phyloP scores from a whole-genome alignment of 352 stramenopile genomes.

The Peronospora farinosa region DNA sequence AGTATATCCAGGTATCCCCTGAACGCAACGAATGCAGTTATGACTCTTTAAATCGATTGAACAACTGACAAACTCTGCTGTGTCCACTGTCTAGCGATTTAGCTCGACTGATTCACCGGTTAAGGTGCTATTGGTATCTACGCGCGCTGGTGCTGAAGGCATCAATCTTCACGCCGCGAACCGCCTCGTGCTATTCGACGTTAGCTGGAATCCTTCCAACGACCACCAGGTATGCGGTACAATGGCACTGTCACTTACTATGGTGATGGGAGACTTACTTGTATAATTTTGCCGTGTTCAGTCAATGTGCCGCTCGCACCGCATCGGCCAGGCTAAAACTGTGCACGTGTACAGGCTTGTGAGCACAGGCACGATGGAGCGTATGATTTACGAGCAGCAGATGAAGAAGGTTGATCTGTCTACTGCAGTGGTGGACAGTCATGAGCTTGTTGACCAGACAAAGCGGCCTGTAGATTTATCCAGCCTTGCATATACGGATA shows the following conservation, averaged over 20 bases:
- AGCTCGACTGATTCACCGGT: slow-evolving; percentile 47
- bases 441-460: slow-evolving; percentile 13
- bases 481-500: neutral
- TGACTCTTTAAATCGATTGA: neutral
- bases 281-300: slow-evolving; percentile 23
- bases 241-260: neutral
- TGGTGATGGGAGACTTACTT: neutral
- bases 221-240: slow-evolving; percentile 67
- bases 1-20: slow-evolving; percentile 65
- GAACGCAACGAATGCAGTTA: neutral
- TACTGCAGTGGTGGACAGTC: slow-evolving; percentile 65
- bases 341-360: slow-evolving; percentile 91
- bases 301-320: slow-evolving; percentile 90
- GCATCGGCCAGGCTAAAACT: slow-evolving; percentile 84
- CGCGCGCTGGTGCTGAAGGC: slow-evolving; percentile 74
- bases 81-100: slow-evolving; percentile 38
- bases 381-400: slow-evolving; percentile 89
- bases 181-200: slow-evolving; percentile 87
- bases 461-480: neutral
- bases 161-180: slow-evolving; percentile 88
- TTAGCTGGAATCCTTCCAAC: slow-evolving; percentile 89
- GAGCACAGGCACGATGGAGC: slow-evolving; percentile 88
- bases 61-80: slow-evolving; percentile 6
- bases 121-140: slow-evolving; percentile 74
- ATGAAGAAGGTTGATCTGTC: slow-evolving; percentile 83